Base-by-base conservation (phyloP, 495 filamentous ascomycete species). In the Staphylotrichum tortipilum region DNA sequence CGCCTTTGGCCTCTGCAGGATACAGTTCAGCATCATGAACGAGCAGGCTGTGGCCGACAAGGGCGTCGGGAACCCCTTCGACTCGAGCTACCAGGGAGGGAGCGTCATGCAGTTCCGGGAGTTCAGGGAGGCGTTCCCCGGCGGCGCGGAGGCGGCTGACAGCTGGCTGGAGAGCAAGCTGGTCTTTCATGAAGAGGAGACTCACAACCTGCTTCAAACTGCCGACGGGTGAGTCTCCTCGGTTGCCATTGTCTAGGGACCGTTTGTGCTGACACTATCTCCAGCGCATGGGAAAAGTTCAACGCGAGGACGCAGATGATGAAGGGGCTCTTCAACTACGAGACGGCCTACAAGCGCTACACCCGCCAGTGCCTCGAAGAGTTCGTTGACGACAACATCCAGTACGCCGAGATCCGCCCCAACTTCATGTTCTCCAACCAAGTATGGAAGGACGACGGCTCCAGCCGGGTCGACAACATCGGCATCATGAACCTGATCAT, bases 291-390 rank as follows among this genome's bases (percentile, higher is more conserved):
- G 76, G 66, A 75, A 33, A 70, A 68, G 44, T 79, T 79, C 51
- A 75, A 77, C 52, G 64, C 65, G 26, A 67, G 76, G 4, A 79
- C 77, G 21, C 72, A 74, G 46, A 77, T 79, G 74, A 78, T 79
- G 75, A 79, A 79, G 49, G 77, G 77, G 0, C 56, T 79, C n/a
- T 78, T 78, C 62, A 77, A 75, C 44, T 79, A 79, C 40, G 67
- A 70, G 57, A 70, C 63, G 1, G 77, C 76, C 0, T 78, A 76
- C 50, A 59, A 60, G 18, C 55, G 50, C 40, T 79, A 79, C 52
- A 78, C 71, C 0, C 58, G 50, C 7, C 57, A 54, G 11, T 74
- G 69, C 54, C 56, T 79, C 10, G 55, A 72, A 43, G 71, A 77
- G 50, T 79, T 78, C 40, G 68, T 68, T 22, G 52, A 59, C 26